Percentiles rank a stretch among this genome's conserved stretches.
These are phyloP conservation scores for Backusella tarrabulga DNA, from an alignment of 192 early-diverging fungal species.

Conservation along the genomic window DNA sequence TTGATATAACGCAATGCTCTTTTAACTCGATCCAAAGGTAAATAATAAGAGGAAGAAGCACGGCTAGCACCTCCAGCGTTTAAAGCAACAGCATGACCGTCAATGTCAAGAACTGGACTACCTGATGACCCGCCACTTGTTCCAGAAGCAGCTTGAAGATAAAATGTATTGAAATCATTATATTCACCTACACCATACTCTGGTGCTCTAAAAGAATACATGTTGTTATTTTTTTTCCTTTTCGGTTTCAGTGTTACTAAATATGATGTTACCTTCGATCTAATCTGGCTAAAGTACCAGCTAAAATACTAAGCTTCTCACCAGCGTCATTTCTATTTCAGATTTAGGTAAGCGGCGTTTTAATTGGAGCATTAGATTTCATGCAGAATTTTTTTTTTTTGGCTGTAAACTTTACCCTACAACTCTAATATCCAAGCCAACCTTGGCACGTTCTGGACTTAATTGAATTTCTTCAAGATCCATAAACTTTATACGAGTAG, in stretches of 20 bases:
- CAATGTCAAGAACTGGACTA: conserved; percentile 74
- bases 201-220: conserved; percentile 49
- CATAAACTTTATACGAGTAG: conserved; percentile 66
- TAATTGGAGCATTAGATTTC: background rate
- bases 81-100: conserved; percentile 75
- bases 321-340: conserved; percentile 65
- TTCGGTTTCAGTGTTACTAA: background rate
- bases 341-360: background rate
- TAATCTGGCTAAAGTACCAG: conserved; percentile 69
- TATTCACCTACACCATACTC: conserved; percentile 67
- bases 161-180: conserved; percentile 85
- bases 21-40: conserved; percentile 74
- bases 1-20: conserved; percentile 62
- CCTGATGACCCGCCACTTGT: conserved; percentile 79
- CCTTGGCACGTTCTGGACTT: conserved; percentile 64
- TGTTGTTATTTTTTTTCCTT: background rate
- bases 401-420: conserved; percentile 51
- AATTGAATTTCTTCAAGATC: conserved; percentile 64
- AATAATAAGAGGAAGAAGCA: conserved; percentile 70
- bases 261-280: conserved; percentile 50
- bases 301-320: conserved; percentile 76
- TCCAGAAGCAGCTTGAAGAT: conserved; percentile 71
- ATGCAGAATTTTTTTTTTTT: background rate
- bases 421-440: conserved; percentile 75
- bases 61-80: conserved; percentile 69